These are phyloP conservation scores for Capsella rubella DNA, from an alignment of 441 rosid genomes.

Conservation along the genomic window DNA sequence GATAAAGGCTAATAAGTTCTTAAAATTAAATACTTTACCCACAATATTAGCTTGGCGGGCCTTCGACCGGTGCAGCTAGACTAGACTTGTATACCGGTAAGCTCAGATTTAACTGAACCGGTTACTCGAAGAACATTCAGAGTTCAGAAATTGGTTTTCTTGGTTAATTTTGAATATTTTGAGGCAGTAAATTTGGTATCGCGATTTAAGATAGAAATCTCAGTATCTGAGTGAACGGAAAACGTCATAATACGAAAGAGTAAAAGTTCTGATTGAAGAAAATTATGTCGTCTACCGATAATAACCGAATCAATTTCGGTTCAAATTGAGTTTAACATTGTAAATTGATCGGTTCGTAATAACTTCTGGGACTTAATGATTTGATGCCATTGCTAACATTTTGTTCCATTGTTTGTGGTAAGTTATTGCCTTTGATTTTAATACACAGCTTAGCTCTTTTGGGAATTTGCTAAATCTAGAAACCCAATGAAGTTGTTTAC, in stretches of 20 bases:
- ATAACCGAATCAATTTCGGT: not conserved
- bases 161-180: not conserved
- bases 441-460: not conserved
- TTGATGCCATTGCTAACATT: not conserved
- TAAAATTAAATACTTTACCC: not conserved
- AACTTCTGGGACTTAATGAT: not conserved
- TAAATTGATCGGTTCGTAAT: not conserved
- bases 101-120: not conserved
- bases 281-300: not conserved
- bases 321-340: not conserved
- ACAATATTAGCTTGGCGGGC: not conserved
- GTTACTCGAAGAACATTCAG: not conserved
- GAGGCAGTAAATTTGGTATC: not conserved
- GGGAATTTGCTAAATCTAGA: constrained; percentile 4
- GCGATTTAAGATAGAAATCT: too few species aligned
- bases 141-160: not conserved
- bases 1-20: constrained; percentile 2
- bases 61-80: too few species aligned
- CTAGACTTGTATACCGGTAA: too few species aligned
- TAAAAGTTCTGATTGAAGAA: not conserved
- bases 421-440: constrained; percentile 2
- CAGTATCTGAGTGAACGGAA: not conserved
- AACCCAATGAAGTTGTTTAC: constrained; percentile 12
- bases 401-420: not conserved
- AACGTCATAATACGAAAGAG: not conserved